Base-by-base conservation (phyloP, 495 filamentous ascomycete species). In the Penicillium pancosmium region DNA sequence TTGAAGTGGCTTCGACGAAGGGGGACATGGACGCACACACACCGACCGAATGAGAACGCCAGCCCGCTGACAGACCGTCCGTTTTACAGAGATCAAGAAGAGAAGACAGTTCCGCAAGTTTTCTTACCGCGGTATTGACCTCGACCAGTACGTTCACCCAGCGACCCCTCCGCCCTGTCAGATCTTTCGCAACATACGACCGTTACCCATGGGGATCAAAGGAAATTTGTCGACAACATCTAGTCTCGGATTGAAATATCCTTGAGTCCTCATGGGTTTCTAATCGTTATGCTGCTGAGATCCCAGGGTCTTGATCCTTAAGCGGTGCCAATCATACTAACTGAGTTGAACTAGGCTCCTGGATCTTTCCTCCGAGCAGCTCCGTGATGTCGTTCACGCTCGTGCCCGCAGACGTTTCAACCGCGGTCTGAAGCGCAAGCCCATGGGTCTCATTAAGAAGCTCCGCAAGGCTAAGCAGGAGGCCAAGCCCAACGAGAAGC, bases 391-490 rank as follows among this genome's bases (percentile, higher is more conserved):
- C 73, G 93, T 98, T 67, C 94, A 98, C 86, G 93, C 94, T 71
- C 94, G 94, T 75, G 94, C 94, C 75, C 94, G 94, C 78, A 87
- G 94, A 77, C 88, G 95, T 76, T 97, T 98, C 89, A 97, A 98
- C 89, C 92, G 94, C 59, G 94, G 94, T 68, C 87, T 98, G 61
- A 98, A 98, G 88, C 94, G 94, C 84, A 96, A 96, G 87, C 94
- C 94, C 74, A 97, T 98, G 94, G 95, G 95, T 68, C 84, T 98
- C 68, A 98, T 98, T 86, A 97, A 97, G 88, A 98, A 97, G 86
- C 89, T 98, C 69, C 94, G 94, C 80, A 97, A 96, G 83, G 89
- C 94, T 71, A 98, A 98, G 90, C 93, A 97, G 81, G 93, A 98
- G 86, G 94, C 94, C 67, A 94, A 92, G 84, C 95, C 94, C 71